Percentiles rank a stretch among this genome's conserved stretches.
phyloP scores from a whole-genome alignment of 805 yeast genomes.

The Huiozyma sinensis region DNA sequence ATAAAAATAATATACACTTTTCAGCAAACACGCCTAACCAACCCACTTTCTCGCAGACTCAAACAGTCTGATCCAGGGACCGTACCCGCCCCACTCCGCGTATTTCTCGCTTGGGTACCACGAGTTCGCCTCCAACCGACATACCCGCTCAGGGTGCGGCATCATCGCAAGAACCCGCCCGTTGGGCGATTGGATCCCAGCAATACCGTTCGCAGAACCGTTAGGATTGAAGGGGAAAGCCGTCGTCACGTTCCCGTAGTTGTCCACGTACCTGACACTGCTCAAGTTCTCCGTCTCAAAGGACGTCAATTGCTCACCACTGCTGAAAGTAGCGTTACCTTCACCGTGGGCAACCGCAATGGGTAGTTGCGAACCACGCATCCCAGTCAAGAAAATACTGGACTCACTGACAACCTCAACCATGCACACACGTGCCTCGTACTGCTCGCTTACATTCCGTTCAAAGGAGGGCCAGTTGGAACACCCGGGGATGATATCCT shows the following conservation, averaged over 20 bases:
- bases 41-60: conserved; percentile 94
- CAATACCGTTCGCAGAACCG: conserved; percentile 88
- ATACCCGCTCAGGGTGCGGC: conserved; percentile 98
- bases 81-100: conserved; percentile 65
- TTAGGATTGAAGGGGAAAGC: conserved; percentile 91
- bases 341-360: conserved; percentile 99
- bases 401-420: conserved; percentile 61
- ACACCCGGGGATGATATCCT: conserved; percentile 70
- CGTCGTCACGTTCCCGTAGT: conserved; percentile 76
- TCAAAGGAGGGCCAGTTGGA: conserved; percentile 95
- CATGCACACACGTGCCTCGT: conserved; percentile 89
- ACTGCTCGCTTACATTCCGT: conserved; percentile 84
- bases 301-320: conserved; percentile 33
- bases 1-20: too few relatives aligned
- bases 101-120: conserved; percentile 66
- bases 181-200: conserved; percentile 81
- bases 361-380: conserved; percentile 91
- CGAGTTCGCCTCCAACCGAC: conserved; percentile 79
- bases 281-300: conserved; percentile 46
- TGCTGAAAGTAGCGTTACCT: conserved; percentile 73
- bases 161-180: conserved; percentile 96
- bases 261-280: conserved; percentile 77
- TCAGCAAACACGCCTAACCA: conserved; percentile 14
- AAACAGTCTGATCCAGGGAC: conserved; percentile 94
- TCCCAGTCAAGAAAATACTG: conserved; percentile 69